Evolutionary conservation across 768 basidiomycete genomes (phyloP), one percentile per base, ranked within the genome.

Genomic region (Phanerodontia chrysosporium): DNA sequence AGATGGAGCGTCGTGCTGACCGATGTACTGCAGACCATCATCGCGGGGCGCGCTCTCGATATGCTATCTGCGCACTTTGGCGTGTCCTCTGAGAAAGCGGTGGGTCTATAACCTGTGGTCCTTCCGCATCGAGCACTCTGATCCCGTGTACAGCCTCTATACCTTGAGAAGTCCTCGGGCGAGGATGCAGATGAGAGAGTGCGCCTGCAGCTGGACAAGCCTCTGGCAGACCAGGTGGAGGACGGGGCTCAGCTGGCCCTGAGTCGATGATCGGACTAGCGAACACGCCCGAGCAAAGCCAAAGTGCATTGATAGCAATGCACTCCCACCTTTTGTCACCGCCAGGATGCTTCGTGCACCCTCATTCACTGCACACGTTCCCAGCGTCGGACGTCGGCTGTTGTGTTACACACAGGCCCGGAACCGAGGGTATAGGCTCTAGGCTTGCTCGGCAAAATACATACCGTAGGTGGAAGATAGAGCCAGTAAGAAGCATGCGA

Each of bases 11-110:
- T 25, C 48, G 8, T 45, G 21, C 52, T 52, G 8, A 58, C 32
- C 1, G 48, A 18, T 6, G 21, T 45, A 13, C 27, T 21, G 2
- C 61, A 90, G 88, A 75, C 76, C 8, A 68, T 83, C 14, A 69
- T 79, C 12, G 76, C 82, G 10, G 90, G 90, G 0, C 83, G 75
- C 64, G 88, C 81, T 10, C 72, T 90, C 44, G 90, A 91, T 65
- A 66, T 84, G 42, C 68, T 76, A n/a, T 72, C 72, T 4, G 55
- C 63, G 13, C 77, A 78, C 10, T 74, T 81, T 52, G 67, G 66
- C 44, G 55, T 78, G 29, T 63, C 64, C 28, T 74, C 70, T 14
- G 67, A 70, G 61, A 46, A 65, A 51, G 64, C 62, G 44, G 80
- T 79, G 57, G 42, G 76, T 72, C 49, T 18, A 21, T 42, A 10